Evolutionary conservation across 1,139 yeast genomes (phyloP).

Genomic region (Scheffersomyces illinoinensis): DNA sequence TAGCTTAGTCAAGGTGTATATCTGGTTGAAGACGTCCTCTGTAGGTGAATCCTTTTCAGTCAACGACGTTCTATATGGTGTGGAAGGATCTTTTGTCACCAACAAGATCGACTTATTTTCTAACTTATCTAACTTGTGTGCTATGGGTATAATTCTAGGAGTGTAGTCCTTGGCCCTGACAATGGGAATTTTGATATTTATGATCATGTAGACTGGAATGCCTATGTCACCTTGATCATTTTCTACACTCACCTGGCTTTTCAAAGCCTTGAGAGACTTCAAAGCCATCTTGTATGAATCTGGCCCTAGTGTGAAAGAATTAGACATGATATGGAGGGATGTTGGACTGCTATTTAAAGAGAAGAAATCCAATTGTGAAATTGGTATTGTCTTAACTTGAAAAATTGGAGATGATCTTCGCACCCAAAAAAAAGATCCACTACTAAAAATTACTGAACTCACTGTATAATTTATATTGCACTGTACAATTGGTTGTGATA

Average conservation of each 20-base stretch:
- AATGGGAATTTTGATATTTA: constrained; percentile 54
- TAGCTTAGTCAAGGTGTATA: constrained; percentile 57
- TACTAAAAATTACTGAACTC: neutral
- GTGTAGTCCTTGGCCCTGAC: constrained; percentile 53
- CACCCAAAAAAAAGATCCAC: neutral
- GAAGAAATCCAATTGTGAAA: neutral
- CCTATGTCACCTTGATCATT: constrained; percentile 8
- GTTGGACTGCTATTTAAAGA: neutral
- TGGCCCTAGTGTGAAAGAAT: constrained; percentile 29
- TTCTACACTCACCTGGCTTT: constrained; percentile 25
- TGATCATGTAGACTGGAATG: constrained; percentile 43
- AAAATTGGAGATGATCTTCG: neutral
- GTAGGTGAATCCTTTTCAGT: constrained; percentile 52
- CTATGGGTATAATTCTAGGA: constrained; percentile 68
- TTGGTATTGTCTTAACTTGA: neutral
- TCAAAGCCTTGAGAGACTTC: constrained; percentile 39
- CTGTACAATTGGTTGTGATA: neutral
- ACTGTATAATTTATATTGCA: too few relatives aligned
- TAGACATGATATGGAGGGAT: neutral
- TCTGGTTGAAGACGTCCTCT: constrained; percentile 58
- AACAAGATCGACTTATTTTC: constrained; percentile 54
- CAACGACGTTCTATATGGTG: constrained; percentile 50
- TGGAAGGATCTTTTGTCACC: constrained; percentile 69
- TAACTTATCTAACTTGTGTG: constrained; percentile 47
- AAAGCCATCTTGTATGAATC: constrained; percentile 23